Evolutionary conservation across 345 rosid genomes (phyloP), one percentile per base, ranked within the genome.

Genomic region (Pelargonium nanum): DNA sequence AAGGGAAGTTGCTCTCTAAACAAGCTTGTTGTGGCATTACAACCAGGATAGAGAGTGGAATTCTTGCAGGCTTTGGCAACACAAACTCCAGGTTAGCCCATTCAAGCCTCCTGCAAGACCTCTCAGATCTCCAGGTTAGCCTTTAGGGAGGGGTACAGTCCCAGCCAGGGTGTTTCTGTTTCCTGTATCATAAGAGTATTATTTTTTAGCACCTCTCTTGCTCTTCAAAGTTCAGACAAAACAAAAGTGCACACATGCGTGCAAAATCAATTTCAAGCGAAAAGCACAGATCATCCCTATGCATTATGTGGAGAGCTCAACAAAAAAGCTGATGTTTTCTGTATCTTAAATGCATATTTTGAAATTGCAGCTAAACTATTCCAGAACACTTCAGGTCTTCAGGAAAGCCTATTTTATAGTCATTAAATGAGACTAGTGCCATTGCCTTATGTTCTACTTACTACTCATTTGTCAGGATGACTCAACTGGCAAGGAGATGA

Each of bases 1-100:
- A 93, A 57, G 0, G 94, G 95, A 65, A 93, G 75, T 83, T 93
- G 99, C 76, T 89, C 96, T 80, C 97, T 84, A 77, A 93, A 93
- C 85, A 93, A 74, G 24, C 99, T 96, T 0, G 99, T 89, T 1
- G 99, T 87, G 67, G 99, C 99, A 22, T 89, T 93, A 82, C 99
- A 93, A 28, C 99, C 99, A 0, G 99, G 99, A 77, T 89, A 93
- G 32, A 93, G 87, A 58, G 71, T 93, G 99, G 77, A 89, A 89
- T 65, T 93, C 94, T 64, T 89, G 99, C 97, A 89, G 63, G 99
- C 94, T 72, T 93, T 89, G 24, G 99, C 99, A 32, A 97, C 97
- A 61, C 99, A n/a, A 75, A 93, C 0, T 85, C 85, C 72, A 85
- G 75, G 81, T 87, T 44, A 78, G 65, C 24, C 92, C 96, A 19